A percentile compares a stretch with the other conserved stretches of the same genome.
phyloP scores from a whole-genome alignment of 2,329 filamentous ascomycete genomes.

The Pseudopyrenochaeta lycopersici region DNA sequence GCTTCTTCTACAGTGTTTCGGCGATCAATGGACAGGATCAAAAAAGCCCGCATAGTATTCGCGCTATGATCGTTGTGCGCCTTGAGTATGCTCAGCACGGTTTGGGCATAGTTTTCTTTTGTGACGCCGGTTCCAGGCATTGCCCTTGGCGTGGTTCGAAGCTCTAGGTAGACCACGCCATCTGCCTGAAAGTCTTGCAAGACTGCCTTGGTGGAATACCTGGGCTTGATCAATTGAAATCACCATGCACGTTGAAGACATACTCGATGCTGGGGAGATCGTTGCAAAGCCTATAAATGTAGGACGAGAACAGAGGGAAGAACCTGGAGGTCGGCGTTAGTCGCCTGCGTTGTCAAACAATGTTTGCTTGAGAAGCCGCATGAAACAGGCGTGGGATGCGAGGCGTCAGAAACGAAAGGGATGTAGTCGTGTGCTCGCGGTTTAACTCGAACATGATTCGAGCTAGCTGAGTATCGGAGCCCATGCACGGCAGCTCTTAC shows the following conservation, averaged over 20 bases:
- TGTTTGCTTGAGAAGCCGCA: neutral
- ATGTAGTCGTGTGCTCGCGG: neutral
- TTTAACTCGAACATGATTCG: neutral
- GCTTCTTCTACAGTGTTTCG: conserved; percentile 68
- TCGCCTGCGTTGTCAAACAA: conserved; percentile 6
- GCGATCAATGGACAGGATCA: conserved; percentile 81
- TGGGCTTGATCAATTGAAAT: conserved; percentile 24
- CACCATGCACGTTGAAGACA: conserved; percentile 50
- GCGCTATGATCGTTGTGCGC: conserved; percentile 55
- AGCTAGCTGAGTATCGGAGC: neutral
- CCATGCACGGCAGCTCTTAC: conserved; percentile 6
- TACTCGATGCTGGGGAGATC: conserved; percentile 67
- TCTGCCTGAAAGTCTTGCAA: conserved; percentile 68
- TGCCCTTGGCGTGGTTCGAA: conserved; percentile 79
- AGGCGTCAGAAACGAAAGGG: neutral
- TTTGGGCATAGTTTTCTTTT: conserved; percentile 70
- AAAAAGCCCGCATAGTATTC: conserved; percentile 64
- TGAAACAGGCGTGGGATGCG: neutral
- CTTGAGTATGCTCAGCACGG: conserved; percentile 71
- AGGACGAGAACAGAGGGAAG: conserved; percentile 79
- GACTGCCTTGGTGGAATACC: conserved; percentile 71
- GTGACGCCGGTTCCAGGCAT: conserved; percentile 64
- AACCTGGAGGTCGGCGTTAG: conserved; percentile 60
- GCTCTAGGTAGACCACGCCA: conserved; percentile 79
- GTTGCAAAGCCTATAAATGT: conserved; percentile 80